Evolutionary conservation across 768 basidiomycete genomes (phyloP), one percentile per base, ranked within the genome.

Genomic region (Amanita phalloides): DNA sequence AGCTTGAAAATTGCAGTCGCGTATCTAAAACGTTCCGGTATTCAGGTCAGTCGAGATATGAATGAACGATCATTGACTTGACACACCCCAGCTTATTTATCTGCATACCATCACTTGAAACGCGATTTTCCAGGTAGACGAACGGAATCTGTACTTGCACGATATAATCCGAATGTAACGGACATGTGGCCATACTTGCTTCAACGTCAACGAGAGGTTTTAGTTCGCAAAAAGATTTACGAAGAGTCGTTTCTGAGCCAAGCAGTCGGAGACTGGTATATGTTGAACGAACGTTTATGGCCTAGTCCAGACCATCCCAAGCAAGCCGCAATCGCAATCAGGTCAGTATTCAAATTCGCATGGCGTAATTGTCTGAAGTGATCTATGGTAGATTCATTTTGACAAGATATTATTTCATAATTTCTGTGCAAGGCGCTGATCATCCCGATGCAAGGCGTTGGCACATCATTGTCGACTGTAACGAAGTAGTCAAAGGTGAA

Each of bases 181-280:
- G 79, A 88, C 56, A 68, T 83, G 60, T 90, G 87, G 87, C 84
- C 86, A 6, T 88, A 88, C 61, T 70, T 87, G 32, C 64, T 63
- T 25, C 58, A 67, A 20, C 76, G 86, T n/a, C 58, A 68, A 53
- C 55, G 58, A 10, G 83, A 86, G 61, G 57, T 62, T 1, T 37
- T 53, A 0, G 53, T 49, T 14, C 69, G 77, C 37, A 71, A 65
- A 49, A 51, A 52, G 3, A 56, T 58, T n/a, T 84, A 77, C 58
- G 56, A 64, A 7, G 51, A 53, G 9, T 80, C 81, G 5, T 83
- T 86, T 62, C 62, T 88, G 21, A 70, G 71, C 10, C 57, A 54
- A 14, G 58, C 67, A 6, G 64, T 75, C 48, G 56, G 64, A 3
- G 64, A 64, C 0, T 58, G 60, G 30, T 57, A 60, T 3, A 61